Base-by-base conservation (phyloP, 108 stramenopile genomes). In the Cylindrotheca fusiformis region DNA sequence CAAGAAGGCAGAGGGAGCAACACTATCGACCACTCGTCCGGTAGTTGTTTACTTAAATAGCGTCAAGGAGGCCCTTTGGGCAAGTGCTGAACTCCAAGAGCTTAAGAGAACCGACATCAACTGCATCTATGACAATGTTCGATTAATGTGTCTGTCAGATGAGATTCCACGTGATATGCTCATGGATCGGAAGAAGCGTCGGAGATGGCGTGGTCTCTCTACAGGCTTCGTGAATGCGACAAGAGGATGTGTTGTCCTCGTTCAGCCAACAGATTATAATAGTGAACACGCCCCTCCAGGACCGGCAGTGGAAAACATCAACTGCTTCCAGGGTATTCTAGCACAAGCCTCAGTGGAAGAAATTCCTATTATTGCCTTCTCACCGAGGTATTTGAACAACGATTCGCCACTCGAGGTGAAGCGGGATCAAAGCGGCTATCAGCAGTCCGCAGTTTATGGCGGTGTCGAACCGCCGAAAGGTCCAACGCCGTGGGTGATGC, bases 381-480 rank as follows among this genome's bases (percentile, higher is more conserved):
- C 87, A 25, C 87, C 87, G 10, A 77, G 87, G 23, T 75, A 84
- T 32, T 64, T 81, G 8, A 72, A 59, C 1, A 60, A 68, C 29
- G 59, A 63, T 0, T 52, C 30, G 47, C 31, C 10, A 51, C 75
- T 49, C 61, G 63, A 41, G 17, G n/a, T n/a, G n/a, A 78, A 77
- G 18, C 68, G 76, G 31, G 84, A 85, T 55, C 81, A 83, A 59
- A 88, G 84, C 48, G 81, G 78, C 6, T 84, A 60, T 62, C 84
- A 85, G 61, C 70, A 71, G 19, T 76, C 80, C 26, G 71, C 76
- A 29, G 67, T 66, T 31, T 88, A 82, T 65, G 87, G 87, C 33
- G 87, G 87, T 26, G 32, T 58, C 3, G 84, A 85, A 63, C 84
- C 87, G 19, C 87, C 87, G 12, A 72, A 79, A 28, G 87, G 87